Evolutionary conservation across 2,329 filamentous ascomycete genomes (phyloP).

Genomic region (Arthrobotrys sinensis): DNA sequence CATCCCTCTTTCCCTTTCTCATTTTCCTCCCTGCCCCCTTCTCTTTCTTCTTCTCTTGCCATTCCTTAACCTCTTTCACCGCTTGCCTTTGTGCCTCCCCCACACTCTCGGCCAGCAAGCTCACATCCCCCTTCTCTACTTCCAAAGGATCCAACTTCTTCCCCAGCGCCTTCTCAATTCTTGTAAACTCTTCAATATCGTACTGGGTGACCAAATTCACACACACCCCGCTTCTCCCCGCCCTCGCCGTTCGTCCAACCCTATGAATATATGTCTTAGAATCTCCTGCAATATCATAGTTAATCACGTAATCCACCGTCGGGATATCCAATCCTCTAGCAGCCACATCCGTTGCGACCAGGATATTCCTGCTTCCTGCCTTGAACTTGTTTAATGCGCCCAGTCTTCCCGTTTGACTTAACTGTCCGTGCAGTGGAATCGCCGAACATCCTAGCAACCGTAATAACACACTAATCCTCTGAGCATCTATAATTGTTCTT

Average conservation of each 20-base stretch:
- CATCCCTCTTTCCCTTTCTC: slow-evolving; percentile 62
- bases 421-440: slow-evolving; percentile 91
- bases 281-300: slow-evolving; percentile 86
- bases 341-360: slow-evolving; percentile 95
- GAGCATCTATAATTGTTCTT: slow-evolving; percentile 90
- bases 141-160: slow-evolving; percentile 81
- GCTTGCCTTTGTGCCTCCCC: slow-evolving; percentile 87
- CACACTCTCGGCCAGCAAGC: slow-evolving; percentile 83
- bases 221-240: slow-evolving; percentile 87
- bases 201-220: slow-evolving; percentile 89
- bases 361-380: slow-evolving; percentile 82
- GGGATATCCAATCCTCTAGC: slow-evolving; percentile 93
- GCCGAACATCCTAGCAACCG: slow-evolving; percentile 88
- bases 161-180: slow-evolving; percentile 86
- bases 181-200: slow-evolving; percentile 82
- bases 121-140: slow-evolving; percentile 84
- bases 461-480: slow-evolving; percentile 85
- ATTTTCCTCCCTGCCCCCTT: slow-evolving; percentile 61
- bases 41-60: slow-evolving; percentile 77
- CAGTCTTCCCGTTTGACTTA: slow-evolving; percentile 87
- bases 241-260: slow-evolving; percentile 94
- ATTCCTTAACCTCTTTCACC: slow-evolving; percentile 83
- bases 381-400: slow-evolving; percentile 93
- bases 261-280: slow-evolving; percentile 97
- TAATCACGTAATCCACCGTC: slow-evolving; percentile 88